Evolutionary conservation across 192 early-diverging fungal genomes (phyloP).

Genomic region (Piromyces finnis): DNA sequence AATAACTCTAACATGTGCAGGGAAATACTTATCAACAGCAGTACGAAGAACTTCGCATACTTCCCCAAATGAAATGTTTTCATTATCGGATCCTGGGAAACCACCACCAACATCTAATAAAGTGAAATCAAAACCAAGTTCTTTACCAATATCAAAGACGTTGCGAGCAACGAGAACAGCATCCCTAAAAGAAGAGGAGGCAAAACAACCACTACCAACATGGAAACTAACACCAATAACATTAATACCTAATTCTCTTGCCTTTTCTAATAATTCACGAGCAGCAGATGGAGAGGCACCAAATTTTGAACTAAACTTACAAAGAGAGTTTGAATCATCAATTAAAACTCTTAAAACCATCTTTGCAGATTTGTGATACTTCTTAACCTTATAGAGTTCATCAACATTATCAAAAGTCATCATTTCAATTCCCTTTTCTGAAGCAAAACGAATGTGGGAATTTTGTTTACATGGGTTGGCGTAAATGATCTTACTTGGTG

Average conservation of each 20-base stretch:
- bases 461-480: constrained; percentile 99
- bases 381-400: constrained; percentile 86
- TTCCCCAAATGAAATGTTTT: constrained; percentile 68
- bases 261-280: constrained; percentile 45
- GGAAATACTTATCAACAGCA: constrained; percentile 65
- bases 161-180: constrained; percentile 67
- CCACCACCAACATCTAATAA: constrained; percentile 86
- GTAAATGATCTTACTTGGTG: constrained; percentile 71
- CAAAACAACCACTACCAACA: constrained; percentile 87
- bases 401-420: constrained; percentile 99
- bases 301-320: constrained; percentile 91
- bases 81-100: constrained; percentile 65
- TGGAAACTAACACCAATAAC: constrained; percentile 93
- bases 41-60: constrained; percentile 59
- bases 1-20: constrained; percentile 70
- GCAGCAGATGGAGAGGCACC: constrained; percentile 65
- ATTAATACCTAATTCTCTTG: constrained; percentile 58
- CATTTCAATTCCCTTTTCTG: constrained; percentile 52
- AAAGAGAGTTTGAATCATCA: constrained; percentile 83
- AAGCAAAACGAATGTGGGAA: constrained; percentile 80
- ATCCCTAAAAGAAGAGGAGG: constrained; percentile 72
- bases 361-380: constrained; percentile 58
- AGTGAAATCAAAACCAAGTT: constrained; percentile 51
- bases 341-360: constrained; percentile 86
- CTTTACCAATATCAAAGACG: constrained; percentile 75